Percentiles rank a stretch among this genome's conserved stretches.
phyloP scores from a whole-genome alignment of 345 rosid species.

The Murraya koenigii region DNA sequence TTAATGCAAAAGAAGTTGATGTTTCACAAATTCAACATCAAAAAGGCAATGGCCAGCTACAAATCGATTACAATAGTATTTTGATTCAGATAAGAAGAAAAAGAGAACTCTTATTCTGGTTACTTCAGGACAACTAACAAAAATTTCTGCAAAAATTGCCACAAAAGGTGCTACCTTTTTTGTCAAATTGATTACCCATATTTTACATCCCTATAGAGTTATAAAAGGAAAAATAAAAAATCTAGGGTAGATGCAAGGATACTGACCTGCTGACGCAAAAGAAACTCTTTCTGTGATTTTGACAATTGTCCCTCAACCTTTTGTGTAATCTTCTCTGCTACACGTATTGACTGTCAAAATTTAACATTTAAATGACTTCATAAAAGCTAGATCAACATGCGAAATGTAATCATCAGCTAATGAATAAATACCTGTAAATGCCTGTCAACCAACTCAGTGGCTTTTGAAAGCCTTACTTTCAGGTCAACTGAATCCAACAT shows the following conservation, averaged over 20 bases:
- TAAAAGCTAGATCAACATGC: slow-evolving; percentile 17
- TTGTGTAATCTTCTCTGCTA: slow-evolving; percentile 97
- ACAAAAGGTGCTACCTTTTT: not conserved
- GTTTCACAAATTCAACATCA: not conserved
- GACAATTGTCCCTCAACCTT: slow-evolving; percentile 98
- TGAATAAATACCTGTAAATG: slow-evolving; percentile 78
- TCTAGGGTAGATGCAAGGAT: slow-evolving; percentile 7
- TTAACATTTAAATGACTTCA: slow-evolving; percentile 27
- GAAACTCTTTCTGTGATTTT: slow-evolving; percentile 98
- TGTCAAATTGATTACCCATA: not conserved
- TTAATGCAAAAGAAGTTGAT: not conserved
- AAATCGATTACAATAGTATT: not conserved
- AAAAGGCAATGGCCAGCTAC: not conserved
- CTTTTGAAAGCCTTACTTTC: slow-evolving; percentile 90
- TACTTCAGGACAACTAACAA: not conserved
- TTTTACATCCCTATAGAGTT: not conserved
- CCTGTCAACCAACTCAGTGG: slow-evolving; percentile 95
- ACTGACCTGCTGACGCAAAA: slow-evolving; percentile 96
- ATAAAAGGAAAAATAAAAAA: not conserved
- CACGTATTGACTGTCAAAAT: slow-evolving; percentile 91
- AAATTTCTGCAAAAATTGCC: not conserved
- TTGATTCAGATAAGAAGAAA: not conserved
- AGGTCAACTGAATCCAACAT: slow-evolving; percentile 96
- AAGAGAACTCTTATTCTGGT: not conserved
- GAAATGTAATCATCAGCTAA: slow-evolving; percentile 12